phyloP scores from a whole-genome alignment of 148 eudicot species.

The Suaeda aralocaspica region DNA sequence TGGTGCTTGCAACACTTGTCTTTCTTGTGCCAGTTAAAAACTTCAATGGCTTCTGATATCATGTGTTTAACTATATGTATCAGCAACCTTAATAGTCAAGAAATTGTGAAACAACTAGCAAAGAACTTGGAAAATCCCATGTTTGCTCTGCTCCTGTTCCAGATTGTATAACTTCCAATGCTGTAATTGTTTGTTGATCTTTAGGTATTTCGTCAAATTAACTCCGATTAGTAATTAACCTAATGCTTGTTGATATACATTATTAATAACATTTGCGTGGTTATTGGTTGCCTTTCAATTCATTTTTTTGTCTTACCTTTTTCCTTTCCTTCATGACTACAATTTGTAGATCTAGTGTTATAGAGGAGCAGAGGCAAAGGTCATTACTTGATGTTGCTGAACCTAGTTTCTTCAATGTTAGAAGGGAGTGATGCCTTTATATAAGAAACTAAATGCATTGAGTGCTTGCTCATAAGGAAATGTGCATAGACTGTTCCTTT shows the following conservation, averaged over 20 bases:
- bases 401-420: neutral
- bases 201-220: neutral
- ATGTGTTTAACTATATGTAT: neutral
- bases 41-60: too few relatives aligned
- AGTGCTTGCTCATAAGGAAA: too few relatives aligned
- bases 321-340: neutral
- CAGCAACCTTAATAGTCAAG: neutral
- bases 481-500: too few relatives aligned
- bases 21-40: too few relatives aligned
- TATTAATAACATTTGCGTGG: neutral
- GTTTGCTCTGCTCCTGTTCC: neutral
- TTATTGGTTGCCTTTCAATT: neutral
- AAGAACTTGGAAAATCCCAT: neutral
- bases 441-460: too few relatives aligned
- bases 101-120: neutral
- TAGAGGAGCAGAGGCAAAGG: neutral
- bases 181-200: neutral
- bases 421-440: too few relatives aligned
- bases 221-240: neutral
- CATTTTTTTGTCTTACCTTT: neutral
- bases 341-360: neutral
- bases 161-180: neutral
- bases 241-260: neutral
- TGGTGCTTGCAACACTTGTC: too few relatives aligned
- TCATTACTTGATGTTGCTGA: neutral